Base-by-base conservation (phyloP, 805 yeast genomes). In the Kodamaea laetipori region DNA sequence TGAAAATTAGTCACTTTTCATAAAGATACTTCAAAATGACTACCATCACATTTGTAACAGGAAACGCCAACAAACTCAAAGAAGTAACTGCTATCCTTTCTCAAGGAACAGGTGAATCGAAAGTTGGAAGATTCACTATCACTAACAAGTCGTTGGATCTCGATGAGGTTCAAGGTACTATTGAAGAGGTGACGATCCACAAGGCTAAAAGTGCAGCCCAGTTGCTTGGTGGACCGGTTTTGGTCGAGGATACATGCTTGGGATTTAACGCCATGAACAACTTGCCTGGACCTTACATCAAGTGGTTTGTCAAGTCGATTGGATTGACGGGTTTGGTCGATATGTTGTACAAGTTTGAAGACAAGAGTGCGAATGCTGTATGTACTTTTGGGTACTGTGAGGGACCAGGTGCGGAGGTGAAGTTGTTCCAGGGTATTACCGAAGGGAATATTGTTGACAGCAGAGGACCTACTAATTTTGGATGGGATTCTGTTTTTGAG, bases 211-310 rank as follows among this genome's bases (percentile, higher is more conserved):
- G 82, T 9, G 96, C 96, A 2, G 85, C 92, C 4, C 57, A 63
- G 9, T 58, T 78, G 6, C 61, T 82, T 3, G 60, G 71, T 2
- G 94, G 95, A 0, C 92, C 98, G 0, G 97, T 89, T 0, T 73
- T 94, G 45, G 97, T 90, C 3, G 99, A 94, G 60, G 99, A 94
- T 57, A 94, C 99, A 0, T 90, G 96, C 39, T 76, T 94, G 30
- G 87, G 85, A 3, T 94, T 86, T 64, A 77, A 77, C 39, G 96
- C 95, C 1, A 74, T 84, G 58, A 82, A 86, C 41, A 73, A 75
- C 49, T 75, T 94, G 39, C 99, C 99, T 3, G 99, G 99, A 17
- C 98, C 98, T 1, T 88, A 89, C 51, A 77, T 78, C 65, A 92
- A 92, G 64, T 92, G 99, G 99, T 94, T 94, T 65, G 76, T 88